Conservation (phyloP, 306 rosid genomes). For the Trifolium repens region DNA sequence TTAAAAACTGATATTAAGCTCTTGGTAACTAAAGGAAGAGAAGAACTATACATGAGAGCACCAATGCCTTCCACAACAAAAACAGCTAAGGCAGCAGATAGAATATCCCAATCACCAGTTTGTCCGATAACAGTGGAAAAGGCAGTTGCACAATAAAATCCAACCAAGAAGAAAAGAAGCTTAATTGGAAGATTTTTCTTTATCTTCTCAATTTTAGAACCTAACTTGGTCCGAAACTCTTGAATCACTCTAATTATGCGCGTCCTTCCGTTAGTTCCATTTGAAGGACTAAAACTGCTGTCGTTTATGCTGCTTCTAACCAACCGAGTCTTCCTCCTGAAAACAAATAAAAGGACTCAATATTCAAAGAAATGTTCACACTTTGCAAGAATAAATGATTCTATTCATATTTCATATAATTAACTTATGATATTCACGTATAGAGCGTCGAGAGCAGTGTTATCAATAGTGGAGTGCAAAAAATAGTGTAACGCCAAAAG, state of each 20-base stretch:
- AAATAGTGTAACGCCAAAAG: background rate
- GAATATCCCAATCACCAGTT: conserved; percentile 98
- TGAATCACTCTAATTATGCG: conserved; percentile 71
- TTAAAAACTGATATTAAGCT: conserved; percentile 73
- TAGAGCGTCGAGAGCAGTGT: conserved; percentile 2
- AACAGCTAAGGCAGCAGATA: conserved; percentile 91
- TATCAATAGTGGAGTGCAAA: background rate
- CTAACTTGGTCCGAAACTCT: conserved; percentile 66
- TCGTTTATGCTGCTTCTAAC: conserved; percentile 67
- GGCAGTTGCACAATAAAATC: conserved; percentile 94
- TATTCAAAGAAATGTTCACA: conserved; percentile 29
- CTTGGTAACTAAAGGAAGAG: conserved; percentile 63
- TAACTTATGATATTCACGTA: conserved; percentile 12
- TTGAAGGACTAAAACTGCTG: conserved; percentile 61
- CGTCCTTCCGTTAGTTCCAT: conserved; percentile 66
- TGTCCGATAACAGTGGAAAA: conserved; percentile 96
- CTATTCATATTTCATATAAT: background rate
- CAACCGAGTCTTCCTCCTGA: conserved; percentile 69
- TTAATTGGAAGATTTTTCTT: conserved; percentile 76
- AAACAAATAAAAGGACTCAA: conserved; percentile 32
- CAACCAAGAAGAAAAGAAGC: conserved; percentile 78
- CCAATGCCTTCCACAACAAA: conserved; percentile 88
- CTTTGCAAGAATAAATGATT: background rate
- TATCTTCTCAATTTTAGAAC: conserved; percentile 61
- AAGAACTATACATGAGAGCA: conserved; percentile 81